These are phyloP conservation scores for Clonostachys solani DNA, from an alignment of 2,329 filamentous ascomycete species.

Conservation along the genomic window DNA sequence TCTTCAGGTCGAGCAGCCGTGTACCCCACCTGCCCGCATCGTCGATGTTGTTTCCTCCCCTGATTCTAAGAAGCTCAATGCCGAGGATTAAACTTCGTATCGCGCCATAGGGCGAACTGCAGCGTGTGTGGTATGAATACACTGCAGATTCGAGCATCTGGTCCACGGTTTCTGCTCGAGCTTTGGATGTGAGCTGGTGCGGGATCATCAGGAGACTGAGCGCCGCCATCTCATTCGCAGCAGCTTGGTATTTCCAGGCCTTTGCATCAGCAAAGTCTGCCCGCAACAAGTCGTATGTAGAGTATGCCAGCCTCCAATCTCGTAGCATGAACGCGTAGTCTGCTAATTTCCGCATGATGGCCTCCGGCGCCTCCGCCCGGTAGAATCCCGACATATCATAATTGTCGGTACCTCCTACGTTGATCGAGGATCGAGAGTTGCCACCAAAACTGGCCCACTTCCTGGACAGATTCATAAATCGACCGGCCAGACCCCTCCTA, in stretches of 20 bases:
- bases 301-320: slow-evolving; percentile 90
- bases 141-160: slow-evolving; percentile 84
- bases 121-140: slow-evolving; percentile 89
- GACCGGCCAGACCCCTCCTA: slow-evolving; percentile 80
- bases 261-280: slow-evolving; percentile 93
- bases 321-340: slow-evolving; percentile 97
- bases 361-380: slow-evolving; percentile 77
- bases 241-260: slow-evolving; percentile 93
- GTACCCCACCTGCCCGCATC: slow-evolving; percentile 84
- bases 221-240: slow-evolving; percentile 91
- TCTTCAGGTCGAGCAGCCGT: slow-evolving; percentile 71
- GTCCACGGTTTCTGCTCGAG: slow-evolving; percentile 75
- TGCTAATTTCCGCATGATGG: slow-evolving; percentile 85
- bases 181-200: slow-evolving; percentile 67
- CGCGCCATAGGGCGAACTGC: slow-evolving; percentile 73
- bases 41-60: slow-evolving; percentile 76
- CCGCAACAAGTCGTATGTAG: slow-evolving; percentile 85
- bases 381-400: slow-evolving; percentile 85
- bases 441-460: slow-evolving; percentile 81
- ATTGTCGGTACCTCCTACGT: slow-evolving; percentile 50
- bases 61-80: slow-evolving; percentile 76
- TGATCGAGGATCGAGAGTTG: slow-evolving; percentile 54
- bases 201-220: slow-evolving; percentile 77
- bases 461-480: slow-evolving; percentile 92
- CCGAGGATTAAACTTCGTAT: slow-evolving; percentile 72